Base-by-base conservation (phyloP, 495 filamentous ascomycete genomes). In the Rusavskia elegans region DNA sequence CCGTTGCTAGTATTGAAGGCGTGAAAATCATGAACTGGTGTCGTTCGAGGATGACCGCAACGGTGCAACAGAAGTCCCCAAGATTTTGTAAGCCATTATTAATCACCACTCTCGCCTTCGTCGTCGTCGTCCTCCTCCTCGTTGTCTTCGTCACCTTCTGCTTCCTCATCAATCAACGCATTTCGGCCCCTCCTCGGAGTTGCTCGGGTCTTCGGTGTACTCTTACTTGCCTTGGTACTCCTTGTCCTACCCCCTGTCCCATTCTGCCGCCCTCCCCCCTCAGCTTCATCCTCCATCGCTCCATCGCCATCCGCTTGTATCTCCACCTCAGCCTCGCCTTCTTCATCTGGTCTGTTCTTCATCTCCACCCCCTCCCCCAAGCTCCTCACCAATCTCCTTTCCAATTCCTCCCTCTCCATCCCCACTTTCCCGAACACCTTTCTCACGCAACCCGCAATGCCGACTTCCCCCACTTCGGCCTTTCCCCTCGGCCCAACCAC, bases 401-500 rank as follows among this genome's bases (percentile, higher is more conserved):
- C 55, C 57, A 55, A 55, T 52, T 63, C 59, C 50, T 58, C 60
- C 49, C 41, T 59, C 17, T 51, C 59, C 37, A 41, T 53, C 57
- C 45, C 61, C 62, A 30, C 54, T 62, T 29, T 66, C 69, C 61
- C 81, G 81, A 14, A 85, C 13, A 35, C 81, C 52, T 67, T 69
- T 50, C 75, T 75, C 3, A 90, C 79, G 48, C 97, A 60, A 2
- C 77, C 78, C 14, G 79, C 77, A 30, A 93, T 81, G 14, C 81
- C 84, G 30, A 76, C 71, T 50, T 78, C 76, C 2, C 81, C 83
- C 32, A 98, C 82, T 63, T 98, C 92, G 13, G 86, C 70, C 67
- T 86, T 95, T 14, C 88, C 92, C 35, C 92, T 73, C 30, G 86
- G 82, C 3, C 88, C 89, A 25, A 94, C 74, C 53, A 83, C 76